Conservation (phyloP, 768 basidiomycete genomes). For the Crassisporium funariophilum region DNA sequence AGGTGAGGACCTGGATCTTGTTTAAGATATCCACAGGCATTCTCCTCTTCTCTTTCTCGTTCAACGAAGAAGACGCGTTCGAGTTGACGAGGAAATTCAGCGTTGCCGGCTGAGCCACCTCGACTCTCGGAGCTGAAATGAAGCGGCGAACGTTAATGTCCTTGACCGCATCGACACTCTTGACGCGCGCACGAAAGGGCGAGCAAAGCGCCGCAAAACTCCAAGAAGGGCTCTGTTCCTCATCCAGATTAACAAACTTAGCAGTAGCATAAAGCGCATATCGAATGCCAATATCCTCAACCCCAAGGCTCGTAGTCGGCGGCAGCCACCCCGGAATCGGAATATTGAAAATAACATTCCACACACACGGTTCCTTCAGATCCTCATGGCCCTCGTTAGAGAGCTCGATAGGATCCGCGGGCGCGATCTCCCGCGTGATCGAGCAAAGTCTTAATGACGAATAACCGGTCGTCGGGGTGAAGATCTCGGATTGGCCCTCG, state of each 20-base stretch:
- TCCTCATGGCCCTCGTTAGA: slow-evolving; percentile 67
- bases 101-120: slow-evolving; percentile 34
- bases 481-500: slow-evolving; percentile 83
- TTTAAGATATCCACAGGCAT: slow-evolving; percentile 59
- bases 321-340: slow-evolving; percentile 93
- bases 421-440: slow-evolving; percentile 62
- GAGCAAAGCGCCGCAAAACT: slow-evolving; percentile 57
- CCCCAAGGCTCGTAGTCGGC: slow-evolving; percentile 51
- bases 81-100: slow-evolving; percentile 49
- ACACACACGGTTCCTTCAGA: slow-evolving; percentile 54
- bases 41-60: slow-evolving; percentile 19
- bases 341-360: slow-evolving; percentile 82
- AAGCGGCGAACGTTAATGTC: slow-evolving; percentile 57
- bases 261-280: slow-evolving; percentile 73
- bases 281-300: slow-evolving; percentile 55
- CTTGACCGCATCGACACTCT: slow-evolving; percentile 41
- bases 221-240: slow-evolving; percentile 38
- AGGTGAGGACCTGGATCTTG: slow-evolving; percentile 65
- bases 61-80: slow-evolving; percentile 20
- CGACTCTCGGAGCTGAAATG: slow-evolving; percentile 41
- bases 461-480: slow-evolving; percentile 68
- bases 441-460: slow-evolving; percentile 67
- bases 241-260: slow-evolving; percentile 52
- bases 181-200: slow-evolving; percentile 50
- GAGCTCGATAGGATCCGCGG: slow-evolving; percentile 57